Evolutionary conservation across 1,284 basidiomycete species (phyloP), one percentile per base, ranked within the genome.

Genomic region (Moesziomyces sp.): DNA sequence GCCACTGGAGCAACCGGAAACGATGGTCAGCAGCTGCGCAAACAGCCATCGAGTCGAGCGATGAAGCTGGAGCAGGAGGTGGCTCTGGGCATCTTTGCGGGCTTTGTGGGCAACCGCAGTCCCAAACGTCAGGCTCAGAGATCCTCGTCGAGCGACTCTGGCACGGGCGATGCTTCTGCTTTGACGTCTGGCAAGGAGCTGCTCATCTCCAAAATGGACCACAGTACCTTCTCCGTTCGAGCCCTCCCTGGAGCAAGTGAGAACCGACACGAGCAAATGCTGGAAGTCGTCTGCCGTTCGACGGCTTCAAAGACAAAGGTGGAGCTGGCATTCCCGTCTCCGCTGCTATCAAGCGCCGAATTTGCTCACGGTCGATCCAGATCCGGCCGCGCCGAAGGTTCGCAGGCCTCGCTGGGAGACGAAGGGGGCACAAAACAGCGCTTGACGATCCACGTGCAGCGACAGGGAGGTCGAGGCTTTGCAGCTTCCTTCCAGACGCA

Each of bases 61-160:
- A 67, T 73, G 64, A 59, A 52, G 54, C 60, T 73, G 3, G 70
- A 73, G 35, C 40, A 58, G 34, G 70, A 73, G 45, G 70, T 73
- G 2, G 48, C 64, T 3, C 54, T 48, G 16, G 64, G 70, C n/a
- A 66, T 64, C 19, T 73, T 73, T 52, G 70, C 70, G 23, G 58
- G 52, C 5, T 73, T 73, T 23, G 70, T 73, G 3, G 70, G 70
- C 53, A 73, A 73, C n/a, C 59, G 64, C 34, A 68, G 70, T 42
- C 70, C 70, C 9, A 26, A 52, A 43, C 40, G 70, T 19, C 70
- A 63, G 23, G 46, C 56, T 28, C 65, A 64, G 13, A n/a, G 53
- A 35, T 30, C 30, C 7, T 34, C 51, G 3, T 63, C 49, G 30
- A 51, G 49, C 14, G 63, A 63, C 46, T 52, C 35, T 5, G 21